Percentiles rank a stretch among this genome's conserved stretches.
phyloP scores from a whole-genome alignment of 1,139 yeast species.

The Lodderomyces parapsilosis region DNA sequence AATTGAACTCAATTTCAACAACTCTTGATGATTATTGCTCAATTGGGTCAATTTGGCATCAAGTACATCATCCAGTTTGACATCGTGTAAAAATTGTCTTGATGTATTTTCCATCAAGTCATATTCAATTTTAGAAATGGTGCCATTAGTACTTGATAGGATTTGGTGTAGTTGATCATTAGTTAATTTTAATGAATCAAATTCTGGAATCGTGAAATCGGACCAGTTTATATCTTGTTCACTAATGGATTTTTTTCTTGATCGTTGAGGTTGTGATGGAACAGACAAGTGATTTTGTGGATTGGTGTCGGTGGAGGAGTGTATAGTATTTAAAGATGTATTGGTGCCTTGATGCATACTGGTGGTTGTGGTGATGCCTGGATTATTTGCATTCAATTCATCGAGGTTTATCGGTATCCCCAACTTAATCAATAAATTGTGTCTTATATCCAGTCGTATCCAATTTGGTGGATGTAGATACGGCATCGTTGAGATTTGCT shows the following conservation, averaged over 20 bases:
- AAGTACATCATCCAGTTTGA: constrained; percentile 16
- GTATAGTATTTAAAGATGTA: too few relatives aligned
- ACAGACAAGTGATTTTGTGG: background rate
- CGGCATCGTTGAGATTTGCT: constrained; percentile 39
- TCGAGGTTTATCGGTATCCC: constrained; percentile 63
- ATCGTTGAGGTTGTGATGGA: background rate
- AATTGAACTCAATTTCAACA: constrained; percentile 39
- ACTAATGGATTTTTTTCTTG: constrained; percentile 24
- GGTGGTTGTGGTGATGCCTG: constrained; percentile 3
- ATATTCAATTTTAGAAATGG: constrained; percentile 33
- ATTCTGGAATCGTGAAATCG: constrained; percentile 27
- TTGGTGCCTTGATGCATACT: background rate
- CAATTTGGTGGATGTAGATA: constrained; percentile 54
- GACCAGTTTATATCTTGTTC: constrained; percentile 34
- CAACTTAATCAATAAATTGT: constrained; percentile 51
- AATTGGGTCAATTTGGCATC: constrained; percentile 30
- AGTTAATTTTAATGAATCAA: constrained; percentile 22
- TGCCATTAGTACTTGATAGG: constrained; percentile 24
- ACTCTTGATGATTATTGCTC: constrained; percentile 24
- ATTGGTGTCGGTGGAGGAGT: background rate
- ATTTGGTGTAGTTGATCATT: constrained; percentile 20
- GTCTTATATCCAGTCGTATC: constrained; percentile 57
- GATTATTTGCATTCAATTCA: constrained; percentile 28
- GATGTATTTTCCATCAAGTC: constrained; percentile 38
- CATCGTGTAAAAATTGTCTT: constrained; percentile 21